These are phyloP conservation scores for Sideroxylon spinosum DNA, from an alignment of 179 eudicot genomes.

Conservation along the genomic window DNA sequence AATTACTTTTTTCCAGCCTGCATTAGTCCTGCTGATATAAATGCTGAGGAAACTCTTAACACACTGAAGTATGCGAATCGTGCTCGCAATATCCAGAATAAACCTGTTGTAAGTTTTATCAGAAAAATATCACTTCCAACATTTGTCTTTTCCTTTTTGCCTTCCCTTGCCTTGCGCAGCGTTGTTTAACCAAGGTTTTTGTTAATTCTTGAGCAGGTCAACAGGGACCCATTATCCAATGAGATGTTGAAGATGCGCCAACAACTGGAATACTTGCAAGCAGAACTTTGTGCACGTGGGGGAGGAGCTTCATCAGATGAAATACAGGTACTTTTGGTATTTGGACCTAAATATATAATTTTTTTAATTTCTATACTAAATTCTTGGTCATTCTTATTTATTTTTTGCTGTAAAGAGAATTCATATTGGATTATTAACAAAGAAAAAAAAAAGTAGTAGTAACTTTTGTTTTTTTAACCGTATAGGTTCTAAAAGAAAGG, in stretches of 20 bases:
- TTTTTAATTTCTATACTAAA: background rate
- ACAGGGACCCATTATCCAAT: conserved; percentile 88
- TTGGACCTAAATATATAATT: background rate
- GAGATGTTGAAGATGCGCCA: conserved; percentile 98
- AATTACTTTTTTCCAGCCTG: conserved; percentile 62
- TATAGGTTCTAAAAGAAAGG: conserved; percentile 76
- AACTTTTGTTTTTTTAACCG: conserved; percentile 6
- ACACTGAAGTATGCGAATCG: conserved; percentile 98
- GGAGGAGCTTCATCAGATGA: conserved; percentile 72
- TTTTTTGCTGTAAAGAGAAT: background rate
- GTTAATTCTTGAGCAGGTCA: conserved; percentile 43
- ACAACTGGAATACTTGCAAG: conserved; percentile 88
- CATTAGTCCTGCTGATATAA: conserved; percentile 99
- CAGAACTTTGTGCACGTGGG: conserved; percentile 92
- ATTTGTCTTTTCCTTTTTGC: background rate
- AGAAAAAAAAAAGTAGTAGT: background rate
- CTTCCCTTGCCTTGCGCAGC: background rate
- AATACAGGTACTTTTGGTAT: conserved; percentile 55
- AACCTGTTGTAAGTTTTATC: conserved; percentile 76
- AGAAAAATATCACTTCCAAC: background rate
- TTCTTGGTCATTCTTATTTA: background rate
- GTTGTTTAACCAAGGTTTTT: conserved; percentile 12
- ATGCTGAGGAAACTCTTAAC: conserved; percentile 98
- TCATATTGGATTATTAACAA: background rate
- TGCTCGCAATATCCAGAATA: conserved; percentile 95